A percentile compares a stretch with the other conserved stretches of the same genome.
These are phyloP conservation scores for Salix dunnii DNA, from an alignment of 345 rosid genomes.

Conservation along the genomic window DNA sequence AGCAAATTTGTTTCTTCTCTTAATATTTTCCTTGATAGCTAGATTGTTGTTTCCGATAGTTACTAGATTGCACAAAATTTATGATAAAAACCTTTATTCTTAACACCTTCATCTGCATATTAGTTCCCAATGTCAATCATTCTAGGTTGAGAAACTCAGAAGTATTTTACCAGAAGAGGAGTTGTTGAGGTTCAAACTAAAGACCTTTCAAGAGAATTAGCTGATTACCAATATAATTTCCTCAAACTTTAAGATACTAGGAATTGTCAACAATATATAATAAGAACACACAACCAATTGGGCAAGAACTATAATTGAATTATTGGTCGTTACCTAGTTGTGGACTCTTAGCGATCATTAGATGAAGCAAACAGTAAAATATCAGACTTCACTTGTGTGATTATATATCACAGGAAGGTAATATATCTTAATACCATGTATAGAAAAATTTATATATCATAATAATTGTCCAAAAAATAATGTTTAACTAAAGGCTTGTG, in stretches of 20 bases:
- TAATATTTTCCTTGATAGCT: background rate
- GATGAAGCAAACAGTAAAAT: background rate
- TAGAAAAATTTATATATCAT: background rate
- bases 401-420: background rate
- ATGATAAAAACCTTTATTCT: no score
- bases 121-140: no score
- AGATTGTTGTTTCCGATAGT: background rate
- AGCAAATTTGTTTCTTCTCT: background rate
- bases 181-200: no score
- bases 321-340: background rate
- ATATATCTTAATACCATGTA: background rate
- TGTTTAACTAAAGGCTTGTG: background rate
- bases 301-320: background rate
- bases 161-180: no score
- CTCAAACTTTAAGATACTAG: background rate
- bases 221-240: background rate
- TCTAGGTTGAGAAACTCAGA: no score
- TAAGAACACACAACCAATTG: background rate
- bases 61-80: background rate
- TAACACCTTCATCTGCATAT: no score
- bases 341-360: background rate
- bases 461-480: background rate
- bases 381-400: background rate
- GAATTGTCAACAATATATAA: background rate
- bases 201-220: background rate